These are phyloP conservation scores for Colletotrichum theobromicola DNA, from an alignment of 2,329 filamentous ascomycete genomes.

Conservation along the genomic window DNA sequence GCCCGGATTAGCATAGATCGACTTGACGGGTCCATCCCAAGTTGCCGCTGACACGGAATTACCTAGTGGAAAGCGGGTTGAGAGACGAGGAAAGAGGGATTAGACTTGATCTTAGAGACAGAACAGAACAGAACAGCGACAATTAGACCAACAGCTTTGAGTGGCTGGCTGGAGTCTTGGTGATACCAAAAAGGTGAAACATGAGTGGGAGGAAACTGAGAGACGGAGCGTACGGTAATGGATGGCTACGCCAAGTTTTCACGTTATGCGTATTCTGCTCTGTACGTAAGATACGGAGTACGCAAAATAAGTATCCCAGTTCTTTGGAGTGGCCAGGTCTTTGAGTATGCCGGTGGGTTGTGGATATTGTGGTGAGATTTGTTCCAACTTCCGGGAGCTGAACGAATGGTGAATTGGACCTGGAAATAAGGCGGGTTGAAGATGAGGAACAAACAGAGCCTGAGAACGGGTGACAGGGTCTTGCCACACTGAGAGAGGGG, in stretches of 20 bases:
- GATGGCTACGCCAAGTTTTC: not conserved
- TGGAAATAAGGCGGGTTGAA: not conserved
- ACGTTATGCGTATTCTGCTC: not conserved
- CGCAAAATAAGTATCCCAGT: not conserved
- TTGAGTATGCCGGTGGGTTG: not conserved
- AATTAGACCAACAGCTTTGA: not conserved
- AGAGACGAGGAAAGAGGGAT: slow-evolving; percentile 13
- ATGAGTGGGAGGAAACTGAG: not conserved
- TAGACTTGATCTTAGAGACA: not conserved
- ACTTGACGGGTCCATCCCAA: not conserved
- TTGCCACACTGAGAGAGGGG: not conserved
- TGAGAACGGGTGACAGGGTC: not conserved
- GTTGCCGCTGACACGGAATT: not conserved
- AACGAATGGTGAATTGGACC: not conserved
- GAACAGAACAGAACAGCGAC: not conserved
- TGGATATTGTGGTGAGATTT: not conserved
- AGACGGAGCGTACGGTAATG: not conserved
- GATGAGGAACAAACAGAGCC: not conserved
- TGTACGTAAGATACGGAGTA: not conserved
- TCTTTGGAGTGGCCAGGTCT: not conserved
- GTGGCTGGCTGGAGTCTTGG: not conserved
- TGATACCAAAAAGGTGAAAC: not conserved
- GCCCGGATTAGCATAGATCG: slow-evolving; percentile 1
- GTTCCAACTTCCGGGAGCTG: too few relatives aligned
- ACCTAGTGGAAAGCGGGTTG: not conserved